Conservation (phyloP, 2,329 filamentous ascomycete species). For the Zymoseptoria crescenta region DNA sequence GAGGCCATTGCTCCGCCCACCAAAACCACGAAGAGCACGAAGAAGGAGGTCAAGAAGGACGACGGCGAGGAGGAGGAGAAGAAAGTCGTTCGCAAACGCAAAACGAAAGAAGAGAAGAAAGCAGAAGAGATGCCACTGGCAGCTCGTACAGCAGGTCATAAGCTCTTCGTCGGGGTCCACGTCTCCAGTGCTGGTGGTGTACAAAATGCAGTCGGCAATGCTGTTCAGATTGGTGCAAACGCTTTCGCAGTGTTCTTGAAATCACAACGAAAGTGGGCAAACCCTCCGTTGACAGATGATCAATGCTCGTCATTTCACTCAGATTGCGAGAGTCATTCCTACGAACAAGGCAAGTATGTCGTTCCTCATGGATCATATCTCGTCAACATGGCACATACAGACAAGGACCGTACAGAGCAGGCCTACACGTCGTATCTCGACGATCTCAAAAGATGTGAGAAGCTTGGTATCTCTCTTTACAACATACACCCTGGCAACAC, state of each 20-base stretch:
- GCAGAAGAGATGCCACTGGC: slow-evolving; percentile 57
- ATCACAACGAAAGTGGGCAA: slow-evolving; percentile 90
- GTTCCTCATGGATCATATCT: slow-evolving; percentile 94
- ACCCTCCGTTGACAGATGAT: slow-evolving; percentile 64
- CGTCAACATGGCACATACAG: slow-evolving; percentile 85
- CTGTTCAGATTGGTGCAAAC: slow-evolving; percentile 56
- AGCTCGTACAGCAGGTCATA: slow-evolving; percentile 60
- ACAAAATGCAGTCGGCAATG: slow-evolving; percentile 66
- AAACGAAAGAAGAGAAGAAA: slow-evolving; percentile 51
- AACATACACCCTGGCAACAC: slow-evolving; percentile 95
- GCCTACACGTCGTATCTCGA: slow-evolving; percentile 82
- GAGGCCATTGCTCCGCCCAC: slow-evolving; percentile 1
- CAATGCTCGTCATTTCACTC: slow-evolving; percentile 62
- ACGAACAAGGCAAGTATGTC: slow-evolving; percentile 63
- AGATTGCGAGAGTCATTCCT: slow-evolving; percentile 60
- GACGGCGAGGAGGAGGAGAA: slow-evolving; percentile 7
- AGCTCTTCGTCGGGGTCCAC: slow-evolving; percentile 86
- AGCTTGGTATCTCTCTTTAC: slow-evolving; percentile 81
- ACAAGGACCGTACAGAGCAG: slow-evolving; percentile 71
- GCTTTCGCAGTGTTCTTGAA: slow-evolving; percentile 93
- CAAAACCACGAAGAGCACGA: slow-evolving; percentile 12
- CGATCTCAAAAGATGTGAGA: slow-evolving; percentile 77
- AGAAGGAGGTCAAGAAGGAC: slow-evolving; percentile 4
- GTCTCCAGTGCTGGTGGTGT: slow-evolving; percentile 86
- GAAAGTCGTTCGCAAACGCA: slow-evolving; percentile 38